Base-by-base conservation (phyloP, 495 filamentous ascomycete genomes). In the Podospora didyma region DNA sequence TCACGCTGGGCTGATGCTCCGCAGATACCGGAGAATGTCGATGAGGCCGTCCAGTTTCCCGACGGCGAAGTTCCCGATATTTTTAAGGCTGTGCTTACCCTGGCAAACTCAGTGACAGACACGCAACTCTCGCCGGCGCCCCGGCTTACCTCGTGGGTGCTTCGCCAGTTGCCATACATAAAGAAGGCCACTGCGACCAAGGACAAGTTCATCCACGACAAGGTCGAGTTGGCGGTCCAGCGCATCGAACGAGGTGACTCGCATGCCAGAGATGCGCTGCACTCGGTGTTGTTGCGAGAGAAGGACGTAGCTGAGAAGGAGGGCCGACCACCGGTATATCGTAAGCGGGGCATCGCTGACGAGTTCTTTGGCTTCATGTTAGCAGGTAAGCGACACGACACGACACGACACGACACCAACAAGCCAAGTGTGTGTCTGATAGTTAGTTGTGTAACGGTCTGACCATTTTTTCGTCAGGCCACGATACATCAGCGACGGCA, bases 241-340 rank as follows among this genome's bases (percentile, higher is more conserved):
- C 46, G 56, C 14, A 62, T 68, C 37, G 21, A 56, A 3, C 22
- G 37, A 7, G 54, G 47, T 11, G 55, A 66, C 56, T 20, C 21
- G 16, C 51, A 54, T 11, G 49, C 60, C 16, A 49, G 54, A 0
- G 71, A 46, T 6, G 75, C 70, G 7, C 62, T 77, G 46, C 67
- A 76, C 54, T 59, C 67, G 14, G 65, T 76, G n/a, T 37, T 78
- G 5, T 54, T 62, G 20, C 67, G 73, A 26, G 73, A 75, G 56
- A 61, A 60, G 21, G 53, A 52, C 10, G 28, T 64, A 10, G 69
- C 73, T 1, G 37, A 57, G 16, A 72, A 74, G 59, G 69, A 63
- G 19, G 58, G 62, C 39, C 56, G 68, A 22, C 31, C 47, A 22
- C 72, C 72, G 2, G 39, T 50, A 10, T 68, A 62, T 37, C 59